Base-by-base conservation (phyloP, 1,284 basidiomycete species). In the Mycosarcoma maydis region DNA sequence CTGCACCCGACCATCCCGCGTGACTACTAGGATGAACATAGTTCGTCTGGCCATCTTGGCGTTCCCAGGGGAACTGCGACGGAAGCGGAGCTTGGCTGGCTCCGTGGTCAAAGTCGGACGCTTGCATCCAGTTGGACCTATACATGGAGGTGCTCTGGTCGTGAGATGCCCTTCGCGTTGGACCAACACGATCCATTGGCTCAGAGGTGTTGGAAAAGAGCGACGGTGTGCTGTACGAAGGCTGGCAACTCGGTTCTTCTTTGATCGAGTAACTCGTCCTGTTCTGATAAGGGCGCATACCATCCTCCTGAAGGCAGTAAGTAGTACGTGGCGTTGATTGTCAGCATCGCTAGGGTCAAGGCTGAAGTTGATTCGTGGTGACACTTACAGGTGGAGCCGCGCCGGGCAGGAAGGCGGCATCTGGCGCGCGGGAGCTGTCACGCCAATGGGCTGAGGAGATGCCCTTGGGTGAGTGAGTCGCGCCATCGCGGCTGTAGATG, bases 11-110 rank as follows among this genome's bases (percentile, higher is more conserved):
- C 50, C 45, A 57, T 26, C 37, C 38, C 13, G 19, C n/a, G 1
- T 40, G 13, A 6, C 27, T 45, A 22, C 23, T 17, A 24, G 37
- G 13, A 30, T 45, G 45, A 14, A 14, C 34, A 22, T 50, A 36
- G 3, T 36, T 17, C 17, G 27, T 20, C 6, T 37, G 50, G 5
- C 13, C 55, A 2, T 37, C 41, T 14, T 46, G 61, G 19, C 41
- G 44, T 19, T 56, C 48, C 61, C 61, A 65, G 10, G 40, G 50
- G 10, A 54, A 38, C 2, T 32, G 53, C 24, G 38, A 37, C 8
- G 16, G 27, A 2, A 38, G 8, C 19, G 30, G 23, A 5, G 30
- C 24, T 24, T 30, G 43, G 10, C 22, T 22, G 9, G 20, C 16
- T 19, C 29, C 34, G 27, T 26, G 33, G 8, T 65, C 44, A 8